Conservation (phyloP, 805 yeast genomes). For the Starmerella gropengiesseri region DNA sequence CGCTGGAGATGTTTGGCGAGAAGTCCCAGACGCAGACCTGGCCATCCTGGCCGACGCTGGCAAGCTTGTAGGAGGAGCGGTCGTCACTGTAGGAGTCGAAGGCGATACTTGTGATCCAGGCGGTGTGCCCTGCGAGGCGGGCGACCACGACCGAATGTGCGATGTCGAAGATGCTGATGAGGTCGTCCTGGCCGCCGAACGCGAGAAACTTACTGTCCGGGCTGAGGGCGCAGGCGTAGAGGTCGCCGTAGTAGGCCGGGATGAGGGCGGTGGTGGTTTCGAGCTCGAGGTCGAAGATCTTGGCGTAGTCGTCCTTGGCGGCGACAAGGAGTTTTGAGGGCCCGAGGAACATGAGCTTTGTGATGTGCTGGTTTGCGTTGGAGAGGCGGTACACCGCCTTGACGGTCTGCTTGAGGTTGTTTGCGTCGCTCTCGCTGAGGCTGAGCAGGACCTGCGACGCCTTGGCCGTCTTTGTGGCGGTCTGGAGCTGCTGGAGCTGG, state of each 20-base stretch:
- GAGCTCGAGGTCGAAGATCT: slow-evolving; percentile 42
- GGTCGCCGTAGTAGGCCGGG: slow-evolving; percentile 58
- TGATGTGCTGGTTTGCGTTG: slow-evolving; percentile 44
- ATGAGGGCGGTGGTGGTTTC: slow-evolving; percentile 42
- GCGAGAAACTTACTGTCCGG: slow-evolving; percentile 41
- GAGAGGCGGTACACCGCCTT: slow-evolving; percentile 46
- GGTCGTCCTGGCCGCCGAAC: slow-evolving; percentile 48
- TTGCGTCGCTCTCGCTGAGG: slow-evolving; percentile 7
- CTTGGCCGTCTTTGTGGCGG: background rate
- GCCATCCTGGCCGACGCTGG: slow-evolving; percentile 49
- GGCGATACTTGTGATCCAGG: slow-evolving; percentile 41
- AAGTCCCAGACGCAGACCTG: slow-evolving; percentile 44
- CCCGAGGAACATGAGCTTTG: slow-evolving; percentile 32
- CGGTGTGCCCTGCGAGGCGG: slow-evolving; percentile 40
- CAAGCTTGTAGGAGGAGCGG: slow-evolving; percentile 36
- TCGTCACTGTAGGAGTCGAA: slow-evolving; percentile 33
- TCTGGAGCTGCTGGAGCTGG: background rate
- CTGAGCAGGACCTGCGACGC: slow-evolving; percentile 2
- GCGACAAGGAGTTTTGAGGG: slow-evolving; percentile 38
- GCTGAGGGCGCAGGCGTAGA: slow-evolving; percentile 42
- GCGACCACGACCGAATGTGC: slow-evolving; percentile 28
- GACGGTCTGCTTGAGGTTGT: slow-evolving; percentile 5
- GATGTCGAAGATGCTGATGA: slow-evolving; percentile 37
- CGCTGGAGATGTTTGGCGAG: slow-evolving; percentile 34
- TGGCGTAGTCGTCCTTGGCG: slow-evolving; percentile 53